A percentile compares a stretch with the other conserved stretches of the same genome.
These are phyloP conservation scores for Anacardium occidentale DNA, from an alignment of 345 rosid genomes.

Conservation along the genomic window DNA sequence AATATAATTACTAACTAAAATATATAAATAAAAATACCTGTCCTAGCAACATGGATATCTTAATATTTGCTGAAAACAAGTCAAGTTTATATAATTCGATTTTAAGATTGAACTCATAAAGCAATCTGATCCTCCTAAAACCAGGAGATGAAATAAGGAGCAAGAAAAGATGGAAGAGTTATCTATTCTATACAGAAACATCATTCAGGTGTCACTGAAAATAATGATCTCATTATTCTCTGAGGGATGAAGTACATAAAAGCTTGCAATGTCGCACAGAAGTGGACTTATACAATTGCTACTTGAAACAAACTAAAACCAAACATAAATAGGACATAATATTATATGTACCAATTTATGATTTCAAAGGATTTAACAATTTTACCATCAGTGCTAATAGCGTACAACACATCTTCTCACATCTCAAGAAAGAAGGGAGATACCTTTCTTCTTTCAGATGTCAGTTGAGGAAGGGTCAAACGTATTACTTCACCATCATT, in stretches of 20 bases:
- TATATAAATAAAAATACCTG: not conserved
- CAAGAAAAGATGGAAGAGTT: too few species aligned
- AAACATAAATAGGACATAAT: not conserved
- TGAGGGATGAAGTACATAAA: not conserved
- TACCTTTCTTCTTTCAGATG: conserved; percentile 94
- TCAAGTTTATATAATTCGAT: too few species aligned
- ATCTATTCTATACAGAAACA: too few species aligned
- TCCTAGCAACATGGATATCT: too few species aligned
- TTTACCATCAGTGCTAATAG: not conserved
- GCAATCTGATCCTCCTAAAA: not conserved
- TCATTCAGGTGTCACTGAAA: not conserved
- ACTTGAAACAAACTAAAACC: not conserved
- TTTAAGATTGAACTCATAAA: not conserved
- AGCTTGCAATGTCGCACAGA: not conserved
- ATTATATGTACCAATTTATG: not conserved
- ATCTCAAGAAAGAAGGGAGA: conserved; percentile 19
- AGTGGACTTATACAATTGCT: too few species aligned
- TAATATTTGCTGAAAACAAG: too few species aligned
- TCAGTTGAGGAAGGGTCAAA: conserved; percentile 77
- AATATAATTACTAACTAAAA: not conserved
- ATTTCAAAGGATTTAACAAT: not conserved
- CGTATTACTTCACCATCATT: conserved; percentile 94
- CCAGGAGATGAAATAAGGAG: not conserved
- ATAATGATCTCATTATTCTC: not conserved
- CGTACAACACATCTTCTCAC: not conserved